Evolutionary conservation across 345 rosid genomes (phyloP).

Genomic region (Adansonia digitata): DNA sequence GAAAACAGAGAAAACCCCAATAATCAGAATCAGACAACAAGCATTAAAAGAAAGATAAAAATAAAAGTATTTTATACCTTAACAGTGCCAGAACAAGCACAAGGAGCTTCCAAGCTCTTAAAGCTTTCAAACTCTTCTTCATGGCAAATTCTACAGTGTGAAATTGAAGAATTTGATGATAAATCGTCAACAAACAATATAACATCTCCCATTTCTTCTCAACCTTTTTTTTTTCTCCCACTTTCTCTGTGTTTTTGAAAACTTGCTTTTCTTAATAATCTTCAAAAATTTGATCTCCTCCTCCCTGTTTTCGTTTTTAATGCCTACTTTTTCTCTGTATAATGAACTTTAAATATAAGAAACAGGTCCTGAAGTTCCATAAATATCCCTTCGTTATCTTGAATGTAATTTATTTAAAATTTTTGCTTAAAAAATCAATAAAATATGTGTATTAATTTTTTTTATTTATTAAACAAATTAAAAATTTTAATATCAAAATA

Average conservation of each 20-base stretch:
- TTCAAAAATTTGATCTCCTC: conserved; percentile 9
- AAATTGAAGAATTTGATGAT: conserved; percentile 21
- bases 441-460: not conserved
- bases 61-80: conserved; percentile 39
- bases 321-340: not conserved
- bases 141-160: conserved; percentile 81
- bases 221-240: not conserved
- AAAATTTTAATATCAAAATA: too few species aligned
- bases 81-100: conserved; percentile 86
- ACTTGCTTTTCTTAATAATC: not conserved
- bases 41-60: not conserved
- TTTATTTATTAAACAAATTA: too few species aligned
- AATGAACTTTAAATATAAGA: conserved; percentile 18
- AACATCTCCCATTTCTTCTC: conserved; percentile 49
- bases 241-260: not conserved
- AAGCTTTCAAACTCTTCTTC: conserved; percentile 70
- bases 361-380: conserved; percentile 14
- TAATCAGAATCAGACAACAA: not conserved
- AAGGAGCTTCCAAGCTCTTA: conserved; percentile 76
- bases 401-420: not conserved
- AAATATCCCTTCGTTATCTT: conserved; percentile 17
- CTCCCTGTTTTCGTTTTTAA: not conserved
- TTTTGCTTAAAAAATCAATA: too few species aligned
- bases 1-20: not conserved
- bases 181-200: conserved; percentile 45